These are phyloP conservation scores for Dactylellina haptotyla DNA, from an alignment of 2,329 filamentous ascomycete species.

Conservation along the genomic window DNA sequence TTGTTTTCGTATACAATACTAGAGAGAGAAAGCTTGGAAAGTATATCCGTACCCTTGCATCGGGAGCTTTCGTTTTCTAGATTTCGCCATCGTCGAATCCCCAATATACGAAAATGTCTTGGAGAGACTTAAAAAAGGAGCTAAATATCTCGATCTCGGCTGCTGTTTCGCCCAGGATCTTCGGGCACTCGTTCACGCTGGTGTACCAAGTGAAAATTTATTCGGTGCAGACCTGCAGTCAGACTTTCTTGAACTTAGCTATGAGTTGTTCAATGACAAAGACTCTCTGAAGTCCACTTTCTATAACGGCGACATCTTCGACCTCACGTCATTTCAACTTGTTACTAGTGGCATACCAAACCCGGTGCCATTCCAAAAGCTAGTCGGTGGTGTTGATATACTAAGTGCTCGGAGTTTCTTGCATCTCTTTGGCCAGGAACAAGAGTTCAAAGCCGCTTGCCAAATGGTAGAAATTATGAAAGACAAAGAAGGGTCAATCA, in stretches of 20 bases:
- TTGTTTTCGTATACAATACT: too few species aligned
- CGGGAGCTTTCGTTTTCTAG: slow-evolving; percentile 62
- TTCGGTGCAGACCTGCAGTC: slow-evolving; percentile 61
- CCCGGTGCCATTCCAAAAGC: slow-evolving; percentile 20
- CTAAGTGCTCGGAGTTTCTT: slow-evolving; percentile 60
- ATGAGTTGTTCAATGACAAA: slow-evolving; percentile 60
- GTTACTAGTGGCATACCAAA: slow-evolving; percentile 32
- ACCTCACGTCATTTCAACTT: slow-evolving; percentile 23
- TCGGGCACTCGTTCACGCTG: slow-evolving; percentile 62
- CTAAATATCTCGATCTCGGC: slow-evolving; percentile 62
- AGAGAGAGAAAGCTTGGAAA: slow-evolving; percentile 61
- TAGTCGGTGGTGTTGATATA: slow-evolving; percentile 58
- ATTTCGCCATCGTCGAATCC: slow-evolving; percentile 60
- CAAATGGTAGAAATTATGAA: slow-evolving; percentile 59
- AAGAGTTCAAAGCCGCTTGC: slow-evolving; percentile 57
- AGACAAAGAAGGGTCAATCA: slow-evolving; percentile 58
- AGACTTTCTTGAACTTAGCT: slow-evolving; percentile 60
- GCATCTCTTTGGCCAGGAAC: slow-evolving; percentile 59
- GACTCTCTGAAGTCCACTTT: slow-evolving; percentile 58
- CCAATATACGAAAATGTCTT: slow-evolving; percentile 59
- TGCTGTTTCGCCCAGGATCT: slow-evolving; percentile 65
- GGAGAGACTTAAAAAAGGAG: slow-evolving; percentile 58
- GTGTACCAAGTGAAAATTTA: slow-evolving; percentile 61
- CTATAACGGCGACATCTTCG: slow-evolving; percentile 58
- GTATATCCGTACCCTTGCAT: slow-evolving; percentile 62